phyloP scores from a whole-genome alignment of 2,329 filamentous ascomycete genomes.

The Venturia nashicola region DNA sequence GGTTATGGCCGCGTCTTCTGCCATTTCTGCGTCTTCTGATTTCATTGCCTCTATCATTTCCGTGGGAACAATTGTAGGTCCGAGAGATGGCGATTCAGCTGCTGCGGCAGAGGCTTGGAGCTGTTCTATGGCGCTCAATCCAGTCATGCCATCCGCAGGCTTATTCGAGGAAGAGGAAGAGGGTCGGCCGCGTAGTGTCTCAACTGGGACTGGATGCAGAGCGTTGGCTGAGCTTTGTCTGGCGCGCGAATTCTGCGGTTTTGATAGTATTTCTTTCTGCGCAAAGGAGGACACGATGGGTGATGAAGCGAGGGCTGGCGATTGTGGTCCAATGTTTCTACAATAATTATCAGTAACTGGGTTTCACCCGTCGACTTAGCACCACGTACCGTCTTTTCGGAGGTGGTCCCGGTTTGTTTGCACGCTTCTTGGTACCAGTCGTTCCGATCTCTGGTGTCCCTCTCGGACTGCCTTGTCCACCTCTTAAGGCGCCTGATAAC shows the following conservation, averaged over 20 bases:
- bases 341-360: constrained; percentile 18
- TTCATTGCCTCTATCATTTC: constrained; percentile 36
- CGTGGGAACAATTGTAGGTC: constrained; percentile 22
- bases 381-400: constrained; percentile 28
- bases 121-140: constrained; percentile 4
- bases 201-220: background rate
- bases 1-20: constrained; percentile 22
- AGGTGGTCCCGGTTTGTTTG: constrained; percentile 47
- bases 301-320: constrained; percentile 62
- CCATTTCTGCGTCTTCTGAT: constrained; percentile 35
- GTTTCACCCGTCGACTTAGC: no score
- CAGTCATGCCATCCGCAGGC: constrained; percentile 35
- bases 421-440: constrained; percentile 49
- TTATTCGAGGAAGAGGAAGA: constrained; percentile 51
- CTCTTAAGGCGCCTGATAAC: constrained; percentile 36
- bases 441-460: constrained; percentile 55
- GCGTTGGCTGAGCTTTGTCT: constrained; percentile 56
- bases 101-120: constrained; percentile 1
- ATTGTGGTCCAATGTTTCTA: constrained; percentile 43
- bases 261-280: constrained; percentile 45
- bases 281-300: constrained; percentile 57
- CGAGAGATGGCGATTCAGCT: constrained; percentile 19
- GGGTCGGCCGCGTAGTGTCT: constrained; percentile 27
- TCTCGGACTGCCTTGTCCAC: constrained; percentile 45
- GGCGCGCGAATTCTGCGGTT: constrained; percentile 56